Base-by-base conservation (phyloP, 192 early-diverging fungal species). In the Coemansia furcata region DNA sequence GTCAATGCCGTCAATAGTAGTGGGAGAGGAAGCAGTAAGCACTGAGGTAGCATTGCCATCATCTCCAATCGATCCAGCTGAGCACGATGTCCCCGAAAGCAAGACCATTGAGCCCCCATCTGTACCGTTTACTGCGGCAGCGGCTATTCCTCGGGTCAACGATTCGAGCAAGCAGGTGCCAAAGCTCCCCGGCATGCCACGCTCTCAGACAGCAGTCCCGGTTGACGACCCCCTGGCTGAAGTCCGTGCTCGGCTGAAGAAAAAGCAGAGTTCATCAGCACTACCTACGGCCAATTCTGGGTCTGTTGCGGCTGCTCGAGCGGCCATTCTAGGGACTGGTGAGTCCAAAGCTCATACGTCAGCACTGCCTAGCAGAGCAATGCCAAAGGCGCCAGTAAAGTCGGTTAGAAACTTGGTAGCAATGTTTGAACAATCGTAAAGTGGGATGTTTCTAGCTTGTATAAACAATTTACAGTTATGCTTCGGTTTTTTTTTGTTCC, bases 401-500 rank as follows among this genome's bases (percentile, higher is more conserved):
- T 81, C 78, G 1, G 78, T 81, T 1, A 60, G 52, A 37, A 81
- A 81, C 42, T 57, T 81, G 43, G 78, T 76, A 8, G 73, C 78
- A 3, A 76, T 81, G 70, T 81, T 81, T 54, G 78, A 81, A 35
- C 59, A 72, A 19, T 23, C 66, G 21, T 78, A 64, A 49, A 33
- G 14, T 23, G 17, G 7, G 12, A 11, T 11, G 21, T 7, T 39
- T 58, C 35, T 58, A 10, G 12, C 35, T 21, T 55, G 40, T 46
- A 35, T 44, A 6, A 15, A 21, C 17, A 3, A 19, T 52, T 23
- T 26, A 3, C 12, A 37, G 23, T 26, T 26, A 26, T 26, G 1
- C 23, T 26, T 26, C 23, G 0, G 0, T 26, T 26, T 26, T 26
- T 26, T 26, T 26, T 26, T 26, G 23, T 26, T 26, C 23, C 23